Base-by-base conservation (phyloP, 2,329 filamentous ascomycete genomes). In the Pseudocercospora eumusae region DNA sequence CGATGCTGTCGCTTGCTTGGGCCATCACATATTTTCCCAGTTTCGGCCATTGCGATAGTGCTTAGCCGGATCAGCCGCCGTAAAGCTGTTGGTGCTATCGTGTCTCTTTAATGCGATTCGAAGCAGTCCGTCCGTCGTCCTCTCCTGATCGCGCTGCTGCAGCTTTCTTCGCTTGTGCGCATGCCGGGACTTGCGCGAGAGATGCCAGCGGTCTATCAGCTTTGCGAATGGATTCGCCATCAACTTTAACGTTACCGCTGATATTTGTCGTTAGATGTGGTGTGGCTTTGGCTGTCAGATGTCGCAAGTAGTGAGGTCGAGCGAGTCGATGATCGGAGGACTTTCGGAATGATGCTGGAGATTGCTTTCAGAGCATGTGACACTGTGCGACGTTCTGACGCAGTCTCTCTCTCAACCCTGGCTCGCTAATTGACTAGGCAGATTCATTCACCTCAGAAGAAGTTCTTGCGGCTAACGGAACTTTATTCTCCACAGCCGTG, bases 11-110 rank as follows among this genome's bases (percentile, higher is more conserved):
- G 36, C 18, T 23, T 20, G 18, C 42, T 20, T 23, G 18, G 42
- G 9, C 11, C 20, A 52, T 27, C 23, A 23, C 61, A 63, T 60
- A 27, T 60, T 63, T 5, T 63, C 57, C 56, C 61, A 63, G 18
- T 44, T 54, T 31, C 61, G 36, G 8, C 56, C 61, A 8, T 59
- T 63, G 13, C 44, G 56, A 18, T 63, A 59, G 11, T 56, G 55
- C 25, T 50, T 45, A 4, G 52, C 52, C 23, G 56, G 57, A 21
- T 63, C 61, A 7, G 53, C 61, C 1, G 53, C 56, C 18, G 61
- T 63, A 31, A 63, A 63, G 45, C 61, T 60, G 27, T 63, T 63
- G 40, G 57, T 47, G 20, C 56, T 56, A 18, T 63, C 54, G 42
- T 55, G 47, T 50, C 40, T 47, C 21, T 44, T 60, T n/a, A 62